Percentiles rank a stretch among this genome's conserved stretches.
These are phyloP conservation scores for Russula dissimulans DNA, from an alignment of 768 basidiomycete species.

Conservation along the genomic window DNA sequence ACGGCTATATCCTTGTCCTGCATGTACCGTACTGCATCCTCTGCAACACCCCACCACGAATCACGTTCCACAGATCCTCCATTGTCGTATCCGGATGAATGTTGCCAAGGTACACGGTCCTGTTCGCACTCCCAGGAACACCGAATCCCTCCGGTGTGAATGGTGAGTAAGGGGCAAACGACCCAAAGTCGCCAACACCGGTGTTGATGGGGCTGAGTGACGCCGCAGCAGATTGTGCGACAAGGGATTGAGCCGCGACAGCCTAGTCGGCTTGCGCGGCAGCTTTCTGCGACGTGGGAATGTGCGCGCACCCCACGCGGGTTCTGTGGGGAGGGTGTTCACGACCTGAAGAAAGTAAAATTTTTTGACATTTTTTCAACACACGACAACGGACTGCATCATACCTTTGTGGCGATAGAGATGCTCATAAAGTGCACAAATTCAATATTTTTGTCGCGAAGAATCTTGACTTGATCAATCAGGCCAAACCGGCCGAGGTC, in stretches of 20 bases:
- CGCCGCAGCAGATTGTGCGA: slow-evolving; percentile 36
- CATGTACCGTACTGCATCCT: slow-evolving; percentile 95
- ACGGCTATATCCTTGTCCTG: slow-evolving; percentile 96
- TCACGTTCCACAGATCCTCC: slow-evolving; percentile 93
- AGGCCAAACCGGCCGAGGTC: slow-evolving; percentile 88
- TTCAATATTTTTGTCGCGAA: slow-evolving; percentile 97
- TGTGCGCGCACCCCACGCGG: too few relatives aligned
- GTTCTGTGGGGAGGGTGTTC: slow-evolving; percentile 83
- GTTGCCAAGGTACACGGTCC: too few relatives aligned
- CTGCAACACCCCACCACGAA: slow-evolving; percentile 94
- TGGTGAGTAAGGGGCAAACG: slow-evolving; percentile 46
- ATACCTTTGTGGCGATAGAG: slow-evolving; percentile 81
- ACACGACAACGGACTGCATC: not conserved
- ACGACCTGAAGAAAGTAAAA: slow-evolving; percentile 57
- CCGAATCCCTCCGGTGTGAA: slow-evolving; percentile 36
- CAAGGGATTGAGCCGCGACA: slow-evolving; percentile 69
- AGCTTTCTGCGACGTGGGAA: too few relatives aligned
- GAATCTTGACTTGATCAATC: slow-evolving; percentile 97
- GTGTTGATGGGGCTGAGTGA: slow-evolving; percentile 27
- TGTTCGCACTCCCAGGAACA: slow-evolving; percentile 41
- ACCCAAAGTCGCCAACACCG: slow-evolving; percentile 26
- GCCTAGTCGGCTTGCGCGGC: slow-evolving; percentile 78
- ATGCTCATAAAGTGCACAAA: slow-evolving; percentile 97
- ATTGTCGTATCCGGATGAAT: slow-evolving; percentile 50
- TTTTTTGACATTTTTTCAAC: not conserved